Evolutionary conservation across 306 rosid species (phyloP).

Genomic region (Quercus alba): DNA sequence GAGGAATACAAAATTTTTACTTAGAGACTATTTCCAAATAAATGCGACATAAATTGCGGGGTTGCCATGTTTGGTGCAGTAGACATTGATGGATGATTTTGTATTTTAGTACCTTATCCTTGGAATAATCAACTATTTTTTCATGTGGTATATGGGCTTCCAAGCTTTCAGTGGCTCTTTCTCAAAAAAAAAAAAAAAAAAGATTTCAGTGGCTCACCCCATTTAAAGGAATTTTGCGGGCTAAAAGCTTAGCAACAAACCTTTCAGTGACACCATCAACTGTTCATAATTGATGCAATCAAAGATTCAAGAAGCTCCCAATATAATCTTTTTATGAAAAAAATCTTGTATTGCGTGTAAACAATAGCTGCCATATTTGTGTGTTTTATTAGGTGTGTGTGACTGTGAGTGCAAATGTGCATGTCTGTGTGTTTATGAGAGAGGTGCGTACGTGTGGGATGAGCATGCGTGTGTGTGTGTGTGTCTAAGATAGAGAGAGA

Average conservation of each 20-base stretch:
- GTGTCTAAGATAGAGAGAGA: no score
- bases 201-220: conserved; percentile 5
- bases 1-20: background rate
- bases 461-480: no score
- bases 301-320: background rate
- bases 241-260: conserved; percentile 14
- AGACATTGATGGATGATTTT: conserved; percentile 27
- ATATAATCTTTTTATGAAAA: background rate
- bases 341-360: background rate
- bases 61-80: conserved; percentile 13
- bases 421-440: no score
- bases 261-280: conserved; percentile 2
- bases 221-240: conserved; percentile 14
- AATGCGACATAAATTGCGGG: conserved; percentile 21
- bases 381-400: background rate
- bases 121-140: background rate
- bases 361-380: conserved; percentile 3
- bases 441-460: no score
- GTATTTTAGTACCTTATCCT: conserved; percentile 23
- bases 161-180: conserved; percentile 1
- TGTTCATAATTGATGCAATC: background rate
- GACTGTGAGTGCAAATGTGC: background rate
- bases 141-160: conserved; percentile 18
- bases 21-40: conserved; percentile 8
- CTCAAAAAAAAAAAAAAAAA: background rate